Base-by-base conservation (phyloP, 2,329 filamentous ascomycete species). In the Pseudogymnoascus sp. region DNA sequence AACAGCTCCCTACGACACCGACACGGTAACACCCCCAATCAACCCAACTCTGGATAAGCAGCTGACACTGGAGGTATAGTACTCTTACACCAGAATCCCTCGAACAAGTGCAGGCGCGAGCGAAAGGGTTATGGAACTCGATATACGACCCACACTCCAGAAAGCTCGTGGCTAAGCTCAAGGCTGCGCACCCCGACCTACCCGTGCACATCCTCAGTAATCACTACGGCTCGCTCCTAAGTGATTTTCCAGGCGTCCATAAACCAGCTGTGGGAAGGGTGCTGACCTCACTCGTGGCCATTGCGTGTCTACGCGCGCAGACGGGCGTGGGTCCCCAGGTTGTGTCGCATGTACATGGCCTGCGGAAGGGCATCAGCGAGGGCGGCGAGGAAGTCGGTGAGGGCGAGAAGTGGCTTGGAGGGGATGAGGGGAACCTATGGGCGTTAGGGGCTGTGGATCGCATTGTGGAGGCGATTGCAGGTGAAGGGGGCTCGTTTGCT, bases 301-400 rank as follows among this genome's bases (percentile, higher is more conserved):
- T 95, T 31, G 80, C 89, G 4, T 92, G 89, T 69, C 73, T 95
- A 72, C 77, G 91, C 3, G 83, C 90, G 49, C 91, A 94, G 78
- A 89, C 88, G 8, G 91, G 91, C 0, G 91, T 94, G 0, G 91
- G 86, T 0, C 91, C 90, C 1, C 91, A 94, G 78, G 89, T 95
- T 11, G 76, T 89, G 16, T 91, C 87, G 67, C 91, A 95, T 74
- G 80, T 94, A 0, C 93, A 92, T 76, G 91, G 91, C 0, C 72
- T 95, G 74, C 76, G 88, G 63, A 94, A 94, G 77, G 89, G 85
- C 0, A 80, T 88, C 60, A 84, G 89, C 66, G 86, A 91, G 72
- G 89, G 87, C 1, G 80, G 81, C 62, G 77, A 78, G 59, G 76
- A 77, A 33, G 73, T 71, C 6, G 76, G 80, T 26, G 75, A 81